Percentiles rank a stretch among this genome's conserved stretches.
Evolutionary conservation across 768 basidiomycete genomes (phyloP).

Genomic region (Boletus eberwhitei): DNA sequence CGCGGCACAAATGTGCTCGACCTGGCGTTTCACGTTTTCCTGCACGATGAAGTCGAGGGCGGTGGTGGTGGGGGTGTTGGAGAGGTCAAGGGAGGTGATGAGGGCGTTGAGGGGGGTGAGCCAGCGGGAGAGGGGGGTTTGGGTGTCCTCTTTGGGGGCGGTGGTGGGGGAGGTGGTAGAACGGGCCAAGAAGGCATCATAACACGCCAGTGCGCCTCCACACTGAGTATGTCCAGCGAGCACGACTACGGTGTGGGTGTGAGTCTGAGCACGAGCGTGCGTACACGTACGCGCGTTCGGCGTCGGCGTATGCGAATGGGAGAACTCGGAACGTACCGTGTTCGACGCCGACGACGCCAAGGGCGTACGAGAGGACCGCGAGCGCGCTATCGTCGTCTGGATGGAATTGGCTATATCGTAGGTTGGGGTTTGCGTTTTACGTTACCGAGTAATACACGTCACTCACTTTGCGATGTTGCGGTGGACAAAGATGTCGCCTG

Average conservation of each 20-base stretch:
- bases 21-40: slow-evolving; percentile 59
- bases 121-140: slow-evolving; percentile 45
- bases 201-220: slow-evolving; percentile 67
- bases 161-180: slow-evolving; percentile 5
- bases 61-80: slow-evolving; percentile 32
- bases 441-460: too few relatives aligned
- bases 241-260: slow-evolving; percentile 49
- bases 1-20: slow-evolving; percentile 47
- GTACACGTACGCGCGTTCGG: too few relatives aligned
- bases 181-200: slow-evolving; percentile 33
- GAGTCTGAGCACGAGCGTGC: neutral
- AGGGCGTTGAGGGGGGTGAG: slow-evolving; percentile 62
- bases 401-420: slow-evolving; percentile 55
- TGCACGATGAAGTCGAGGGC: slow-evolving; percentile 49
- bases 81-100: slow-evolving; percentile 41
- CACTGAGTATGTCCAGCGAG: slow-evolving; percentile 83
- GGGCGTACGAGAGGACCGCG: slow-evolving; percentile 72
- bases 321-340: slow-evolving; percentile 54
- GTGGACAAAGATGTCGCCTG: slow-evolving; percentile 87
- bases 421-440: too few relatives aligned
- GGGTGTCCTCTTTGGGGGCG: neutral
- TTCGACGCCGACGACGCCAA: slow-evolving; percentile 65
- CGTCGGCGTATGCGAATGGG: too few relatives aligned
- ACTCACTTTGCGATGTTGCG: slow-evolving; percentile 83
- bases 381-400: slow-evolving; percentile 66